These are phyloP conservation scores for Apiospora saccharicola DNA, from an alignment of 2,329 filamentous ascomycete species.

Conservation along the genomic window DNA sequence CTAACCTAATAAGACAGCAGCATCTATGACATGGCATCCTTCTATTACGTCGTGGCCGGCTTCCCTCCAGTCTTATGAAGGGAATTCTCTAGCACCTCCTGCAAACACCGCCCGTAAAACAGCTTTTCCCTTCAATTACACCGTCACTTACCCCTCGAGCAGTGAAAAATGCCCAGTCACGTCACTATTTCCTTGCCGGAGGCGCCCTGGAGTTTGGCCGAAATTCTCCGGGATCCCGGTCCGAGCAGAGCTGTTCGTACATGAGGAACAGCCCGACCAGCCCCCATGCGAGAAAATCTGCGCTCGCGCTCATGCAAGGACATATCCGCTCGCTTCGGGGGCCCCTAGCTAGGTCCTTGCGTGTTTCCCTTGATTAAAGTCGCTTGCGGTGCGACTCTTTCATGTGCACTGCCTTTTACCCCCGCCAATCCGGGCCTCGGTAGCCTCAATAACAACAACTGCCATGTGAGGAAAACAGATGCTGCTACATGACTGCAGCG, in stretches of 20 bases:
- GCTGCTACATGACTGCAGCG: neutral
- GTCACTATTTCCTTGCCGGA: constrained; percentile 20
- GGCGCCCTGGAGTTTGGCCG: constrained; percentile 28
- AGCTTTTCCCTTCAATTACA: neutral
- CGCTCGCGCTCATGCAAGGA: constrained; percentile 23
- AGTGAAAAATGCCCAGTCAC: constrained; percentile 24
- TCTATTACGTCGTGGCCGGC: neutral
- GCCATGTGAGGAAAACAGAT: neutral
- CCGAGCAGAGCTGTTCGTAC: constrained; percentile 25
- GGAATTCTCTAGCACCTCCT: too few species aligned
- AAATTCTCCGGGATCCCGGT: constrained; percentile 38
- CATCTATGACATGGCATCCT: constrained; percentile 14
- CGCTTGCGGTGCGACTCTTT: neutral
- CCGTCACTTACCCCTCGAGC: neutral
- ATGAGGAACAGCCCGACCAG: constrained; percentile 26
- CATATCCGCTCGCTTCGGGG: constrained; percentile 1
- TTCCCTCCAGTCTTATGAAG: neutral
- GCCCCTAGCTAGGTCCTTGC: constrained; percentile 2
- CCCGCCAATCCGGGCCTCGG: constrained; percentile 8
- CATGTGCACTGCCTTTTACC: constrained; percentile 10
- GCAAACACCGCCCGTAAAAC: neutral
- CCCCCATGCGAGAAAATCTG: constrained; percentile 23
- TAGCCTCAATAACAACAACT: neutral
- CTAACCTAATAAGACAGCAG: constrained; percentile 5
- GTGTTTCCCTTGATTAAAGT: neutral